Evolutionary conservation across 2,329 filamentous ascomycete species (phyloP), one percentile per base, ranked within the genome.

Genomic region (Elsinoe fawcettii): DNA sequence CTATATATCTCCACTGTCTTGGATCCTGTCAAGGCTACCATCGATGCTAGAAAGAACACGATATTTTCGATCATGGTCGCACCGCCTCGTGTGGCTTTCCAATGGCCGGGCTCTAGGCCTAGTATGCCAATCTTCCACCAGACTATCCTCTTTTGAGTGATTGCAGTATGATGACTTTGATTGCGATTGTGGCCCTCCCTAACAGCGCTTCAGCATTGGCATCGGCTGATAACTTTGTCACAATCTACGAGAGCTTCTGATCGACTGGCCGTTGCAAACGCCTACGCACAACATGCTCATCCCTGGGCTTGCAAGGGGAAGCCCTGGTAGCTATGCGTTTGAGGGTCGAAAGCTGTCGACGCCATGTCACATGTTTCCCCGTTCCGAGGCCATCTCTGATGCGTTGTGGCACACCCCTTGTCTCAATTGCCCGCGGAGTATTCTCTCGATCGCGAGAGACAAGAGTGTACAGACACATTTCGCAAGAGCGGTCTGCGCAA

Each of bases 81-180:
- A 53, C 49, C 49, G 49, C 49, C 49, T 53, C 49, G 32, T 51
- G 46, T 51, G 46, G 46, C 46, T 51, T 34, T 18, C 5, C n/a
- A 4, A 16, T 32, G 46, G 46, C 46, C 46, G 5, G n/a, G 46
- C 7, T 51, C 46, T 16, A 20, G 46, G 18, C 49, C 49, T 25
- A 32, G 14, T 30, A 25, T 16, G 49, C 49, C 16, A 23, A 37
- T 36, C 30, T 11, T 20, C 32, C 8, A 22, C 49, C 41, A 25
- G 25, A 23, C 49, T 53, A 36, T 36, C 9, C 25, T 23, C 20
- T 37, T 53, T 53, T 39, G 30, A 34, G 25, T 18, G 18, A 39
- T 53, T 53, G 49, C 49, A 53, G 49, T 22, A n/a, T 27, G 30
- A 30, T 53, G 18, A 39, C n/a, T 34, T 39, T 36, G 34, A 53